Evolutionary conservation across 2,329 filamentous ascomycete species (phyloP), one percentile per base, ranked within the genome.

Genomic region (Colletotrichum lupini): DNA sequence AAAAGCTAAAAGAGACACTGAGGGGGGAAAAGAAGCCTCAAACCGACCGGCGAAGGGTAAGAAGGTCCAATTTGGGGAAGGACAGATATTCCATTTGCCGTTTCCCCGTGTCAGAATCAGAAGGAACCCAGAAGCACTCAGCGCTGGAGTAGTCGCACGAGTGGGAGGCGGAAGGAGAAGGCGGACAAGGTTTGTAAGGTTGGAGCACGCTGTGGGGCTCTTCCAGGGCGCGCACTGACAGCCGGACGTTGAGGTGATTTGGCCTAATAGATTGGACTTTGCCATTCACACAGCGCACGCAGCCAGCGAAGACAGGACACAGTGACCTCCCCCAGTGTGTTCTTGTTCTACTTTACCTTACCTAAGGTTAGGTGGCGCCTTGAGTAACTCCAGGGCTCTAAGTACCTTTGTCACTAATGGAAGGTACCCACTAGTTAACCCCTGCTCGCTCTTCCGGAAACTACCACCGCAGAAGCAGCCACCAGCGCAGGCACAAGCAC

Each of bases 41-140:
- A 70, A 59, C 57, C 30, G n/a, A 52, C 59, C 59, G 60, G 53
- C 55, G 30, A 32, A 57, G 55, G 28, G 32, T 37, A 65, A 56
- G 22, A 24, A 37, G 2, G 59, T 65, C 42, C 55, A 49, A 63
- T 66, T 60, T 58, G 73, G 63, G 68, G 59, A 68, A 74, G 73
- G 73, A 74, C 73, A 74, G 69, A 74, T 74, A 74, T 63, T 69
- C 64, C 69, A 66, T 68, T 74, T 73, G 73, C 73, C 73, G 69
- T 30, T 28, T 32, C 28, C 37, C 14, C 37, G 37, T 42, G 37
- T 42, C 37, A 42, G 37, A 42, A 42, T 42, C 37, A 42, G 37
- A 42, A 19, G 37, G 37, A 42, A 42, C 16, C 37, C 16, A 19
- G 37, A 42, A 42, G 37, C 37, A 42, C 37, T 42, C 11, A 35